Conservation (phyloP, 2,329 filamentous ascomycete species). For the Curvularia hawaiiensis region DNA sequence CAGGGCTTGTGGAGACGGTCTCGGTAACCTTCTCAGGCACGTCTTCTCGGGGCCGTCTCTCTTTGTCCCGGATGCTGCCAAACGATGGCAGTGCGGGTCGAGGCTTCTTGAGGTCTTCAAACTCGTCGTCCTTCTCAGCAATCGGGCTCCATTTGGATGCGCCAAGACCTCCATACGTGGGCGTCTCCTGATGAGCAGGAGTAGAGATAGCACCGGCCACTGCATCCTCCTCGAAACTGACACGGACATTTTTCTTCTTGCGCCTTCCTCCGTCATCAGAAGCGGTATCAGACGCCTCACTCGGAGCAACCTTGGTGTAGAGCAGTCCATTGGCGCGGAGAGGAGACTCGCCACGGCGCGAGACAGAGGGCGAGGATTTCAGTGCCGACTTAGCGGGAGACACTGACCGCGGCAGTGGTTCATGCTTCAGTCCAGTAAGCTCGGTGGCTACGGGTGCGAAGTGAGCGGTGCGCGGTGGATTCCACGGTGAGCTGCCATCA, state of each 20-base stretch:
- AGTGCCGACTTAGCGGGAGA: conserved; percentile 80
- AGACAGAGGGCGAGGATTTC: conserved; percentile 66
- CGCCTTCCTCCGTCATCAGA: conserved; percentile 50
- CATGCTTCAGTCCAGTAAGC: conserved; percentile 63
- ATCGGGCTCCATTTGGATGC: conserved; percentile 52
- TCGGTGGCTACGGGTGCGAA: conserved; percentile 65
- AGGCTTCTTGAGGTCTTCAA: conserved; percentile 72
- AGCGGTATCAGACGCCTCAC: conserved; percentile 62
- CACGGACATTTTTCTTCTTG: conserved; percentile 66
- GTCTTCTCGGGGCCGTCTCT: conserved; percentile 54
- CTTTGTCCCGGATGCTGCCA: conserved; percentile 72
- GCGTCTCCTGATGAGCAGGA: conserved; percentile 27
- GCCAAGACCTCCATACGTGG: conserved; percentile 29
- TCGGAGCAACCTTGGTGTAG: conserved; percentile 52
- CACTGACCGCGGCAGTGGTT: conserved; percentile 71
- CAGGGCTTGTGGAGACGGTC: conserved; percentile 45
- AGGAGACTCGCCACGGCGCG: conserved; percentile 49
- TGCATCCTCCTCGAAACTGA: conserved; percentile 79
- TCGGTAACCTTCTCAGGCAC: conserved; percentile 60
- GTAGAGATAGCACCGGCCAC: conserved; percentile 58
- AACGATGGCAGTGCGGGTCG: conserved; percentile 75
- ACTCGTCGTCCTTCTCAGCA: conserved; percentile 62
- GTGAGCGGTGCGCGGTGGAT: conserved; percentile 70
- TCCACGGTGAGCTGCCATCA: conserved; percentile 53
- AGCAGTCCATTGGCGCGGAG: conserved; percentile 59